Percentiles rank a stretch among this genome's conserved stretches.
Evolutionary conservation across 495 filamentous ascomycete genomes (phyloP).

Genomic region (Podospora australis): DNA sequence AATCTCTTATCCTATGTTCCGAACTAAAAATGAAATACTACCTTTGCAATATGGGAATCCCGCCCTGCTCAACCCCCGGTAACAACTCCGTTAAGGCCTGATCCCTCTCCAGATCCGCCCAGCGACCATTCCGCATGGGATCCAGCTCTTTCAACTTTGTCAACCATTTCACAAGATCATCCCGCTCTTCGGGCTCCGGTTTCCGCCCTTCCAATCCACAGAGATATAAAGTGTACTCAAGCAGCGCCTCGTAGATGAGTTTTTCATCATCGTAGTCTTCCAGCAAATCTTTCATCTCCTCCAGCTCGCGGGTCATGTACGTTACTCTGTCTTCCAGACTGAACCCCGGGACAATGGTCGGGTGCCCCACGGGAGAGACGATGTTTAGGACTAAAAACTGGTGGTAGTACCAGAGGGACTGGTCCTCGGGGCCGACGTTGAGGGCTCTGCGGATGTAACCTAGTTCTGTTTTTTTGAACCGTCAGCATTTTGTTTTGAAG

Average conservation of each 20-base stretch:
- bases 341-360: slow-evolving; percentile 58
- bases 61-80: too few species aligned
- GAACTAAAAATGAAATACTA: too few species aligned
- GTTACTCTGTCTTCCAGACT: slow-evolving; percentile 53
- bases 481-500: neutral
- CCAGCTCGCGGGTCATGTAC: slow-evolving; percentile 63
- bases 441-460: slow-evolving; percentile 66
- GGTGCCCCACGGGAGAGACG: slow-evolving; percentile 29
- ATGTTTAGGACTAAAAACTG: slow-evolving; percentile 67
- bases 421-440: slow-evolving; percentile 80
- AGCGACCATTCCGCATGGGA: slow-evolving; percentile 61
- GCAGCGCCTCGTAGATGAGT: slow-evolving; percentile 72
- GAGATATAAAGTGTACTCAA: slow-evolving; percentile 54
- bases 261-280: slow-evolving; percentile 71
- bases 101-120: slow-evolving; percentile 55
- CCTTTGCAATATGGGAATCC: too few species aligned
- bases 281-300: slow-evolving; percentile 63
- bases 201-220: slow-evolving; percentile 35
- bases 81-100: slow-evolving; percentile 14
- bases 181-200: slow-evolving; percentile 31
- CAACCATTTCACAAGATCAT: slow-evolving; percentile 54
- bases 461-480: slow-evolving; percentile 48
- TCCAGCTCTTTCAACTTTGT: slow-evolving; percentile 58
- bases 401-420: slow-evolving; percentile 95
- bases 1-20: too few species aligned